These are phyloP conservation scores for Posidonia australis DNA, from an alignment of 106 monocot genomes.

Conservation along the genomic window DNA sequence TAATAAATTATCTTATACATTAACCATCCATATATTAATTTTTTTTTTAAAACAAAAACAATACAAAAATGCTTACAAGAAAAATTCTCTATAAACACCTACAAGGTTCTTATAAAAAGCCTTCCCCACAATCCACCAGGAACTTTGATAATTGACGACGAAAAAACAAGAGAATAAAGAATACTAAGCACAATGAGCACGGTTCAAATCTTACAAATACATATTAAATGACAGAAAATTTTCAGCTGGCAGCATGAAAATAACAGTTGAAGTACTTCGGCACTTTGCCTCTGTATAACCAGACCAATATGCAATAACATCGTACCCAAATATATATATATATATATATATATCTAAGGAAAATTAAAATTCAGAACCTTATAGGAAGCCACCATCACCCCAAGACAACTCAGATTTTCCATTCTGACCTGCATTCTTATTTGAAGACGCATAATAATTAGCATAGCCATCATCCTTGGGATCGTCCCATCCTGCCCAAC, in stretches of 20 bases:
- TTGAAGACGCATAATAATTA: constrained; percentile 12
- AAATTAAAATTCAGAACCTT: constrained; percentile 1
- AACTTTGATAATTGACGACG: too few species aligned
- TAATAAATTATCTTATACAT: too few species aligned
- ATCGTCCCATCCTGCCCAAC: constrained; percentile 68
- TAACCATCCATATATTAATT: too few species aligned
- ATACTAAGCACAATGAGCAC: too few species aligned
- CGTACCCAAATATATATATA: not conserved
- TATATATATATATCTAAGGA: not conserved
- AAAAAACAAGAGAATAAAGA: too few species aligned
- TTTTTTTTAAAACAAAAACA: too few species aligned
- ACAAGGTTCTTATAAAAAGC: too few species aligned
- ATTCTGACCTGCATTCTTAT: constrained; percentile 19
- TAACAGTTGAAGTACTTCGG: not conserved
- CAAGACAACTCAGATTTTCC: constrained; percentile 32
- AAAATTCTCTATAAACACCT: too few species aligned
- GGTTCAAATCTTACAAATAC: not conserved
- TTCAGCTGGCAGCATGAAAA: constrained; percentile 1
- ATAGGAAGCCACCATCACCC: constrained; percentile 52
- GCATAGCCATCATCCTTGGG: constrained; percentile 32
- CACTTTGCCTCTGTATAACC: constrained; percentile 4
- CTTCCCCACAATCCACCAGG: too few species aligned
- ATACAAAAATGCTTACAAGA: too few species aligned
- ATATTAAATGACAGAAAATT: not conserved
- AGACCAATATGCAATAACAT: not conserved